These are phyloP conservation scores for Apostasia ramifera DNA, from an alignment of 106 monocot genomes.

Conservation along the genomic window DNA sequence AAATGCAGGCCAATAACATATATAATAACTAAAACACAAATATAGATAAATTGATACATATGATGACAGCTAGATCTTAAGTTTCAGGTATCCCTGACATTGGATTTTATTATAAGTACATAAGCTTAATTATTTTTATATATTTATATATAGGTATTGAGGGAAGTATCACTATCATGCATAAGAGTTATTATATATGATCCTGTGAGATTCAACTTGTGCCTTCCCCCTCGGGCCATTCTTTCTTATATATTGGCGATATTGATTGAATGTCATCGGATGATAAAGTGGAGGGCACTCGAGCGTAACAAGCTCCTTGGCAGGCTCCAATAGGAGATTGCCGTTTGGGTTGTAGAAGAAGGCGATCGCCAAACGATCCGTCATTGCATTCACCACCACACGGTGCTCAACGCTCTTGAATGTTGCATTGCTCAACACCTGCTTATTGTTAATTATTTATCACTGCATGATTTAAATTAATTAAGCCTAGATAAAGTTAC, in stretches of 20 bases:
- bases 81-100: no score
- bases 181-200: background rate
- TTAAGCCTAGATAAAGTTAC: no score
- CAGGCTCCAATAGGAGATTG: slow-evolving; percentile 49
- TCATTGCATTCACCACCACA: slow-evolving; percentile 47
- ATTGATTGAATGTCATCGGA: slow-evolving; percentile 73
- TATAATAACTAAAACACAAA: no score
- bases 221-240: slow-evolving; percentile 60
- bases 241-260: slow-evolving; percentile 54
- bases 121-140: no score
- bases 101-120: no score
- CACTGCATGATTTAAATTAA: no score
- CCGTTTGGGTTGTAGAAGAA: slow-evolving; percentile 85
- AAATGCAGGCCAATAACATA: no score
- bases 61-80: no score
- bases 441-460: background rate
- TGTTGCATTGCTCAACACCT: slow-evolving; percentile 69
- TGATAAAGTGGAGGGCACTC: slow-evolving; percentile 47
- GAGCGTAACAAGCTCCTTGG: slow-evolving; percentile 34
- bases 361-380: slow-evolving; percentile 59
- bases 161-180: no score
- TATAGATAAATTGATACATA: no score
- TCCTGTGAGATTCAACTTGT: slow-evolving; percentile 56
- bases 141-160: no score
- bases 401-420: slow-evolving; percentile 85